Percentiles rank a stretch among this genome's conserved stretches.
Conservation (phyloP, 805 yeast species). For the Blastobotrys muscicola region DNA sequence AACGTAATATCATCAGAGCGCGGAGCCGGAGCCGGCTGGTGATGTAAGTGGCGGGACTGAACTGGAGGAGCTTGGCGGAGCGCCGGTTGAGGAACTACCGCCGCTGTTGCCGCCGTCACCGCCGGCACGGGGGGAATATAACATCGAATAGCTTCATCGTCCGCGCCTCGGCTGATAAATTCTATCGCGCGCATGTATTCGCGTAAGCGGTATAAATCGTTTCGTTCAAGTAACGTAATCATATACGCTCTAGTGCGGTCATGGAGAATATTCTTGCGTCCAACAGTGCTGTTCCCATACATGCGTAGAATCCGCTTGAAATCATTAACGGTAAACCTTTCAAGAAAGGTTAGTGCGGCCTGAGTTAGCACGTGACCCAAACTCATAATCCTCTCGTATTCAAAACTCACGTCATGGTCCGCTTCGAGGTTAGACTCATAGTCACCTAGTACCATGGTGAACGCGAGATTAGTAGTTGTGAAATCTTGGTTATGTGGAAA, state of each 20-base stretch:
- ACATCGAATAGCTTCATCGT: constrained; percentile 14
- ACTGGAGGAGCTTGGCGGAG: too few relatives aligned
- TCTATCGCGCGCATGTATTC: not conserved
- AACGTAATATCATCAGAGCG: too few relatives aligned
- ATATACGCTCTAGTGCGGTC: constrained; percentile 40
- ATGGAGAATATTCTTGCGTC: constrained; percentile 53
- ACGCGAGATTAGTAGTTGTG: too few relatives aligned
- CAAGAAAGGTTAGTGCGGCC: constrained; percentile 4
- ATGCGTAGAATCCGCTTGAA: constrained; percentile 23
- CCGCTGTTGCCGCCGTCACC: not conserved
- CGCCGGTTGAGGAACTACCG: not conserved
- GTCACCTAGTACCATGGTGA: too few relatives aligned
- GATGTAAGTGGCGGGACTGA: too few relatives aligned
- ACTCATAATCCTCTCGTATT: not conserved
- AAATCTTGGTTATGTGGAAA: too few relatives aligned
- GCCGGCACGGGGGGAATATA: constrained; percentile 6
- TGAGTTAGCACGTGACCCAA: too few relatives aligned
- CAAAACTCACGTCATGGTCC: not conserved
- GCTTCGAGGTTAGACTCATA: too few relatives aligned
- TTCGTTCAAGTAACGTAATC: not conserved
- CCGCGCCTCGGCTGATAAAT: constrained; percentile 6
- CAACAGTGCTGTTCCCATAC: constrained; percentile 40
- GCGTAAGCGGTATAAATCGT: not conserved
- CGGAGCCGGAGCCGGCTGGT: too few relatives aligned
- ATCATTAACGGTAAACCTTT: constrained; percentile 21